Conservation (phyloP, 192 early-diverging fungal genomes). For the Podila verticillata region DNA sequence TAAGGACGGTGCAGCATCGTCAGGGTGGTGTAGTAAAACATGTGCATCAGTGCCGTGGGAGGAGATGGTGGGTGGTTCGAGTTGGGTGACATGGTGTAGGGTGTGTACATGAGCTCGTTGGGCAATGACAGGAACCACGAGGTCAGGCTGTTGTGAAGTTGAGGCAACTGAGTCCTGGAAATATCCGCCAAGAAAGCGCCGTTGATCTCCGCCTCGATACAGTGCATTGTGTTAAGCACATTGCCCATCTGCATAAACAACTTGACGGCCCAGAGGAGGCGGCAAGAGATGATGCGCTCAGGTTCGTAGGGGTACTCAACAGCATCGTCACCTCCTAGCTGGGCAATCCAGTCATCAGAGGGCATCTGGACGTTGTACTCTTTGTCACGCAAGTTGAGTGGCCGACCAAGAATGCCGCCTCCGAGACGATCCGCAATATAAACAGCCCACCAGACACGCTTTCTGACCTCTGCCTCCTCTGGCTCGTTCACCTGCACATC, state of each 20-base stretch:
- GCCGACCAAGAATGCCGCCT: constrained; percentile 45
- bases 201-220: constrained; percentile 50
- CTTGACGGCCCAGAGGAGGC: constrained; percentile 45
- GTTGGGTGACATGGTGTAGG: constrained; percentile 52
- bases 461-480: constrained; percentile 48
- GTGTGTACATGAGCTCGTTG: constrained; percentile 61
- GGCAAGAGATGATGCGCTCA: constrained; percentile 44
- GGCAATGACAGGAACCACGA: constrained; percentile 62
- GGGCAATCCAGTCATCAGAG: constrained; percentile 42
- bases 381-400: constrained; percentile 48
- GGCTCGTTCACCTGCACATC: constrained; percentile 43
- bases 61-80: constrained; percentile 49
- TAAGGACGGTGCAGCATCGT: constrained; percentile 68
- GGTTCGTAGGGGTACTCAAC: constrained; percentile 49
- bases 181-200: constrained; percentile 48
- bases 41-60: constrained; percentile 54
- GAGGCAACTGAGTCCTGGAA: constrained; percentile 44
- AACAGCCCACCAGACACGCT: constrained; percentile 47
- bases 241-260: constrained; percentile 52
- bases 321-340: constrained; percentile 34
- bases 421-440: constrained; percentile 49
- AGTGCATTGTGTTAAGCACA: constrained; percentile 49
- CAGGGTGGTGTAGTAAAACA: constrained; percentile 64
- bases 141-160: constrained; percentile 50
- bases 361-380: constrained; percentile 52